Base-by-base conservation (phyloP, 2,329 filamentous ascomycete genomes). In the Trichoderma endophyticum region DNA sequence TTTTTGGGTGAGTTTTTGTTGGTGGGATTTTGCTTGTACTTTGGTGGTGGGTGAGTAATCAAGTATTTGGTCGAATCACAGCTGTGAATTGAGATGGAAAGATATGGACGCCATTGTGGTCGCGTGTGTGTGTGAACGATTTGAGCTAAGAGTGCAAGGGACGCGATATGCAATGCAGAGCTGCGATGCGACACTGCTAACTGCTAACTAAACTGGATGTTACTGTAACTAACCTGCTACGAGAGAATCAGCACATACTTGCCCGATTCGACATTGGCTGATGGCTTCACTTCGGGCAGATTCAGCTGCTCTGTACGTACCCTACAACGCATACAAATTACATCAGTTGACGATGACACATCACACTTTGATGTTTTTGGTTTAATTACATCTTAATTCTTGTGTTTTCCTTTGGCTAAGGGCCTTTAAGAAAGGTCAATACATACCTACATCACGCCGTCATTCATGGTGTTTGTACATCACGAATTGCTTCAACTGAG, bases 211-310 rank as follows among this genome's bases (percentile, higher is more conserved):
- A 34, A 4, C 5, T 8, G 39, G 7, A 43, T 43, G 39, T 7
- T 43, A 43, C 39, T 43, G 39, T 18, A 8, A 8, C 39, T 43
- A 43, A n/a, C 39, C 39, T 43, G 39, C 39, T 43, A n/a, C 0
- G 39, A 51, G n/a, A 51, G 39, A 51, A 51, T 51, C 43, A 51
- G 43, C 43, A 21, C 39, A 43, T 43, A 43, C 39, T 43, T 51
- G 43, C 43, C 43, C 43, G 43, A 51, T 21, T 51, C 0, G 43
- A 51, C n/a, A 6, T 21, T 21, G 43, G n/a, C 18, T 21, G 43
- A 12, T 51, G 43, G 43, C 39, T 43, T 43, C 39, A 43, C 39
- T 43, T 43, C 39, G 39, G 39, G 39, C 39, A 43, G 3, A 43
- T 43, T 43, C 39, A 43, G 39, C 18, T 43, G 15, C 1, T 18